phyloP scores from a whole-genome alignment of 2,329 filamentous ascomycete species.

The Colletotrichum theobromicola region DNA sequence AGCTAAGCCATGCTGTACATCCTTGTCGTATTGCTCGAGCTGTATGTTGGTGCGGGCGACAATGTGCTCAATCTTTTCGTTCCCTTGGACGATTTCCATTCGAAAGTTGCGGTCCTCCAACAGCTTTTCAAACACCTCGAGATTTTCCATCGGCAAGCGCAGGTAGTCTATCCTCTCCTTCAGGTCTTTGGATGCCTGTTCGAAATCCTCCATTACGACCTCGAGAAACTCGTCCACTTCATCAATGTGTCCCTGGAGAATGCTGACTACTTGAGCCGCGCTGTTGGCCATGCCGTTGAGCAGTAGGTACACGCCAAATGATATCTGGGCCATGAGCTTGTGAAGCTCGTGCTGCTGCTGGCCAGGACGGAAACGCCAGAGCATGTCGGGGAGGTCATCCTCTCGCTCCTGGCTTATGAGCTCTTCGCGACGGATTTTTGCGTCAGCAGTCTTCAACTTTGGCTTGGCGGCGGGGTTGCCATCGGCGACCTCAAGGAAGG shows the following conservation, averaged over 20 bases:
- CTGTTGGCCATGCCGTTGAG: constrained; percentile 87
- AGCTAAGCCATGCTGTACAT: constrained; percentile 78
- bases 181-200: constrained; percentile 79
- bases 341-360: constrained; percentile 86
- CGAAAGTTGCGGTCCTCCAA: constrained; percentile 85
- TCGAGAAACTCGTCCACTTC: constrained; percentile 93
- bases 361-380: constrained; percentile 77
- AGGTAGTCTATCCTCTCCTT: constrained; percentile 80
- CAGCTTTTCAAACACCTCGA: constrained; percentile 84
- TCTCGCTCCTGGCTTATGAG: constrained; percentile 72
- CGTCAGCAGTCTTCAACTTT: constrained; percentile 58
- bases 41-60: constrained; percentile 77
- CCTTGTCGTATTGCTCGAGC: constrained; percentile 78
- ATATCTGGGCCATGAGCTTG: constrained; percentile 91
- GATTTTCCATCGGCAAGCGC: constrained; percentile 82
- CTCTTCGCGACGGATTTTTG: constrained; percentile 66
- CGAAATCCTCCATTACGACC: constrained; percentile 83
- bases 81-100: constrained; percentile 81
- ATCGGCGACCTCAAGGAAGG: constrained; percentile 73
- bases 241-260: constrained; percentile 90
- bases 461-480: constrained; percentile 52
- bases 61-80: constrained; percentile 90
- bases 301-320: constrained; percentile 89
- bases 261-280: constrained; percentile 84
- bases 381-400: constrained; percentile 72